Percentiles rank a stretch among this genome's conserved stretches.
Evolutionary conservation across 768 basidiomycete species (phyloP).

Genomic region (Leccinum arenicola): DNA sequence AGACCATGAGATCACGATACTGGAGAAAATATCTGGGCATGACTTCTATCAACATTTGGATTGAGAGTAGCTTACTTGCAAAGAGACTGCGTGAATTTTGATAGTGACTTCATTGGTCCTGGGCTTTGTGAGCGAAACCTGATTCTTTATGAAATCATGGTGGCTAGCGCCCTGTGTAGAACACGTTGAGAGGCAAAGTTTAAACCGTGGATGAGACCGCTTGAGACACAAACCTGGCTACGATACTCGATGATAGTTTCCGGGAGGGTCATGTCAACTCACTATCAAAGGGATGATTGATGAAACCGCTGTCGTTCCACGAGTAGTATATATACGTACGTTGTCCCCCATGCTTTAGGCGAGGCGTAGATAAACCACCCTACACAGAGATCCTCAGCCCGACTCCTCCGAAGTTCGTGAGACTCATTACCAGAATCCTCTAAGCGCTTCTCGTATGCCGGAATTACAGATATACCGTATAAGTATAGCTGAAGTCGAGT

Average conservation of each 20-base stretch:
- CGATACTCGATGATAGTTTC: conserved; percentile 16
- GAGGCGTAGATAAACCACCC: too few species aligned
- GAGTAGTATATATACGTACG: too few species aligned
- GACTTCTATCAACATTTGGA: neutral
- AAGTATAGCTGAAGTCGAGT: too few species aligned
- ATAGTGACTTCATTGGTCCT: conserved; percentile 51
- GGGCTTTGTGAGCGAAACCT: conserved; percentile 28
- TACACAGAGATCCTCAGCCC: too few species aligned
- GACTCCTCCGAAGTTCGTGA: too few species aligned
- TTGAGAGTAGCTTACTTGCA: conserved; percentile 36
- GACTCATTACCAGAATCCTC: too few species aligned
- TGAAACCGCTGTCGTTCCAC: neutral
- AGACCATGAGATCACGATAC: conserved; percentile 51
- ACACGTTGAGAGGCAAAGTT: neutral
- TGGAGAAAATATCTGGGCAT: conserved; percentile 12
- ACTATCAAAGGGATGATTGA: neutral
- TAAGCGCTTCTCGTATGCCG: too few species aligned
- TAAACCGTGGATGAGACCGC: neutral
- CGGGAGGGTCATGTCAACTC: conserved; percentile 12
- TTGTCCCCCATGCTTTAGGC: too few species aligned
- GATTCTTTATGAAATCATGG: conserved; percentile 26
- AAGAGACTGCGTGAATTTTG: conserved; percentile 54
- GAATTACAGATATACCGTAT: too few species aligned
- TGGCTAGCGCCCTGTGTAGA: conserved; percentile 21
- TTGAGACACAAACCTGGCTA: conserved; percentile 5